Base-by-base conservation (phyloP, 2,329 filamentous ascomycete genomes). In the Aspergillus aculeatus region DNA sequence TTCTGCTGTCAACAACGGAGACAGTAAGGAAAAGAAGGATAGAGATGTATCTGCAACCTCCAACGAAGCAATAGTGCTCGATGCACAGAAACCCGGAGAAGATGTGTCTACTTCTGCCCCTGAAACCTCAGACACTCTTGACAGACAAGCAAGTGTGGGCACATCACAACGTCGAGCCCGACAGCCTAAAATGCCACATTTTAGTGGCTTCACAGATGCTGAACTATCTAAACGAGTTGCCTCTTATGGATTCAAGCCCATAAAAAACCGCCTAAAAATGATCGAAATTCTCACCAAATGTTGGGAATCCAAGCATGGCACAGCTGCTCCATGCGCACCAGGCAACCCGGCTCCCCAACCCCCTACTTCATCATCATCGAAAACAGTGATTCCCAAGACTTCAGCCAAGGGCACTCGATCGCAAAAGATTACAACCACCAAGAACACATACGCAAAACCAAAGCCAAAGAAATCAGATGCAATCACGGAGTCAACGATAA, bases 201-300 rank as follows among this genome's bases (percentile, higher is more conserved):
- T 84, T 61, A 81, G 83, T 47, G 74, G 83, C 0, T 87, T 84
- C 60, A 87, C 87, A 3, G 87, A 89, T 62, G 75, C 80, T 9
- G 84, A 89, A 59, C 77, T 93, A 16, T 78, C 85, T 2, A 84
- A 81, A 58, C 82, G 89, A 67, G 77, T 93, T 49, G 77, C 82
- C 5, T 79, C 80, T 0, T 92, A 86, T 68, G 89, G 88, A 0
- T 92, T 93, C 75, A 93, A 92, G 69, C 79, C 87, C 1, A 78
- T 92, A 31, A 90, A 87, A 70, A 85, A 80, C 57, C 82, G 90
- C 19, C 80, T 83, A 52, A 85, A 85, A 9, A 91, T 91, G 87
- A 86, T 93, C 61, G 79, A 84, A 1, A 74, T 92, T 11, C 77
- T 93, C 12, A 79, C 89, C 54, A 84, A 86, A 68, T 92, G 90